phyloP scores from a whole-genome alignment of 176 grass and related monocot genomes.

The Aechmea fasciata region DNA sequence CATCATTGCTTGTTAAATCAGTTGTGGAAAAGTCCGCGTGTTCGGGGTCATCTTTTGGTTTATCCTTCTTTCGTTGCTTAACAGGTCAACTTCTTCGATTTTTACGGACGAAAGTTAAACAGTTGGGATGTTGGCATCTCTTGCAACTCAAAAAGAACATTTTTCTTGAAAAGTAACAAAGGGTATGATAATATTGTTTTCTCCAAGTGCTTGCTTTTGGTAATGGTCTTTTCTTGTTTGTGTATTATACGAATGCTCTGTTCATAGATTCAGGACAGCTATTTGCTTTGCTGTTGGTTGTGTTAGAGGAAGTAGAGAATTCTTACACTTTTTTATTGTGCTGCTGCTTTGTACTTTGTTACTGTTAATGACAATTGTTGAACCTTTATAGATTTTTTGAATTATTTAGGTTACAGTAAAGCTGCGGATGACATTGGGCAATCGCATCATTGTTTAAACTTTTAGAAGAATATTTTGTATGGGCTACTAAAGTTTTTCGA shows the following conservation, averaged over 20 bases:
- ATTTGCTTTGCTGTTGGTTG: background rate
- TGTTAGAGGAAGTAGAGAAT: background rate
- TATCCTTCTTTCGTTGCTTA: slow-evolving; percentile 14
- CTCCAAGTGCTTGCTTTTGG: background rate
- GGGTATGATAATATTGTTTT: slow-evolving; percentile 40
- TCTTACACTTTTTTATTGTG: background rate
- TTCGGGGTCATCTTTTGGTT: slow-evolving; percentile 7
- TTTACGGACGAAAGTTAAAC: slow-evolving; percentile 90
- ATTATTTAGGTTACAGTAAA: background rate
- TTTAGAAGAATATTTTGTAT: background rate
- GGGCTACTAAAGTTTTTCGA: background rate
- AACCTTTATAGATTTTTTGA: background rate
- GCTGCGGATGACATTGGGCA: background rate
- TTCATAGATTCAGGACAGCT: background rate
- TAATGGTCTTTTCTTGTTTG: background rate
- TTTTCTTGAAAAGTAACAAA: slow-evolving; percentile 73
- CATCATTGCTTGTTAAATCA: too few relatives aligned
- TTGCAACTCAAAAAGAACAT: slow-evolving; percentile 57
- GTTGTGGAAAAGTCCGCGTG: too few relatives aligned
- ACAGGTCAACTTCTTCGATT: slow-evolving; percentile 88
- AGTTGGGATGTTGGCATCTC: slow-evolving; percentile 73
- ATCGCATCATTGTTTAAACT: background rate
- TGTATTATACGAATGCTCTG: background rate
- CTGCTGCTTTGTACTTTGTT: background rate
- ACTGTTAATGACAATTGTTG: background rate